Percentiles rank a stretch among this genome's conserved stretches.
Evolutionary conservation across 2,329 filamentous ascomycete genomes (phyloP).

Genomic region (Mycosphaerella arachidis): DNA sequence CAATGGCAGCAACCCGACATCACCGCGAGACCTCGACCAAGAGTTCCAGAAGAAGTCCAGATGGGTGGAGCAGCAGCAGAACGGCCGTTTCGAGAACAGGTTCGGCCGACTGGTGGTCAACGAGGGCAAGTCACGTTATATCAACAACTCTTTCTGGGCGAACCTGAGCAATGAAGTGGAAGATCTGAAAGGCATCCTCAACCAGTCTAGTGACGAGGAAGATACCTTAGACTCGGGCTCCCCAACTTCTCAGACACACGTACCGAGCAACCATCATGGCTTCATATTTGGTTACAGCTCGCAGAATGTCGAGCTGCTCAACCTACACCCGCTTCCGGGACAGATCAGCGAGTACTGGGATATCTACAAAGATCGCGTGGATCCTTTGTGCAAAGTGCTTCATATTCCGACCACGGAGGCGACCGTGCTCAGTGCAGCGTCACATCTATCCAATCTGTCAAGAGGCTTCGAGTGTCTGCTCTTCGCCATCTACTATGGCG

Average conservation of each 20-base stretch:
- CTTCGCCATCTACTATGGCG: constrained; percentile 59
- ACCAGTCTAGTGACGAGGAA: constrained; percentile 59
- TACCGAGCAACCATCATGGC: constrained; percentile 57
- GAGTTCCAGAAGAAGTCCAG: constrained; percentile 21
- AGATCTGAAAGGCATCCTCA: constrained; percentile 59
- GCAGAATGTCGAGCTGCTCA: constrained; percentile 60
- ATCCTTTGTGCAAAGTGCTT: constrained; percentile 66
- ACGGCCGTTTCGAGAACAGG: constrained; percentile 37
- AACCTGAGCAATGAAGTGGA: constrained; percentile 70
- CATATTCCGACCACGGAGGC: constrained; percentile 64
- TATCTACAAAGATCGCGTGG: constrained; percentile 67
- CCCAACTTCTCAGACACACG: constrained; percentile 21
- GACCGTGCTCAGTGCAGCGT: constrained; percentile 57
- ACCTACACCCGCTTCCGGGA: constrained; percentile 61
- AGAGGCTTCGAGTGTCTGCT: constrained; percentile 56
- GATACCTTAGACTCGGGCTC: constrained; percentile 43
- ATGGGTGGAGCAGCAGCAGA: constrained; percentile 26
- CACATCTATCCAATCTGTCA: constrained; percentile 55
- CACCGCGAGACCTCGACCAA: constrained; percentile 8
- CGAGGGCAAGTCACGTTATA: constrained; percentile 66
- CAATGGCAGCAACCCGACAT: background rate
- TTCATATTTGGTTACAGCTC: constrained; percentile 72
- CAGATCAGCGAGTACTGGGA: constrained; percentile 67
- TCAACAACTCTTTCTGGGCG: constrained; percentile 66
- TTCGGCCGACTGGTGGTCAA: constrained; percentile 68